Percentiles rank a stretch among this genome's conserved stretches.
phyloP scores from a whole-genome alignment of 768 basidiomycete species.

The Suillus decipiens region DNA sequence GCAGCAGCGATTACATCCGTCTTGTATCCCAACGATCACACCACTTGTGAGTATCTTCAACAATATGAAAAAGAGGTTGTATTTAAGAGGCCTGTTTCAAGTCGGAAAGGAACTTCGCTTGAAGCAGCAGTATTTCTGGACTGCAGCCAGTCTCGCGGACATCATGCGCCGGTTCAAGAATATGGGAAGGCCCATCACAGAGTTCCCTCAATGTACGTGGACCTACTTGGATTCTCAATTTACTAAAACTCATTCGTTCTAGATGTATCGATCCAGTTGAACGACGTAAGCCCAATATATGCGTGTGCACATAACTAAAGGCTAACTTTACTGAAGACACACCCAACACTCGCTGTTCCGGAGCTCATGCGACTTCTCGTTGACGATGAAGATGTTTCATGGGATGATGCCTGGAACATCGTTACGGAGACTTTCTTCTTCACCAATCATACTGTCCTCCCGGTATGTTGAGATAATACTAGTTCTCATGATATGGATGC shows the following conservation, averaged over 20 bases:
- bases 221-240: neutral
- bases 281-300: conserved; percentile 58
- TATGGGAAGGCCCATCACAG: conserved; percentile 72
- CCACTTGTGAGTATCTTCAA: conserved; percentile 46
- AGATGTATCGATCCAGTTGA: conserved; percentile 94
- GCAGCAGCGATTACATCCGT: conserved; percentile 95
- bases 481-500: neutral
- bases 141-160: conserved; percentile 83
- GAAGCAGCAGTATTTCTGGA: conserved; percentile 98
- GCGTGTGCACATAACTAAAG: neutral
- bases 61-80: neutral
- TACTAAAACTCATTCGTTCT: conserved; percentile 10
- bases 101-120: conserved; percentile 87
- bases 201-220: conserved; percentile 77
- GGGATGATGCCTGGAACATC: conserved; percentile 87
- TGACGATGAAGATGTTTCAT: conserved; percentile 88
- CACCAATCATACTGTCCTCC: conserved; percentile 93
- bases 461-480: conserved; percentile 47
- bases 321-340: conserved; percentile 57
- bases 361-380: conserved; percentile 91
- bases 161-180: conserved; percentile 94
- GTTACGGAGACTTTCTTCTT: conserved; percentile 92
- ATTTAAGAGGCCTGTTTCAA: conserved; percentile 26
- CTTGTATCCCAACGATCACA: conserved; percentile 95
- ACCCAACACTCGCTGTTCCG: conserved; percentile 92